Conservation (phyloP, 495 filamentous ascomycete genomes). For the Trichoderma parareesei region DNA sequence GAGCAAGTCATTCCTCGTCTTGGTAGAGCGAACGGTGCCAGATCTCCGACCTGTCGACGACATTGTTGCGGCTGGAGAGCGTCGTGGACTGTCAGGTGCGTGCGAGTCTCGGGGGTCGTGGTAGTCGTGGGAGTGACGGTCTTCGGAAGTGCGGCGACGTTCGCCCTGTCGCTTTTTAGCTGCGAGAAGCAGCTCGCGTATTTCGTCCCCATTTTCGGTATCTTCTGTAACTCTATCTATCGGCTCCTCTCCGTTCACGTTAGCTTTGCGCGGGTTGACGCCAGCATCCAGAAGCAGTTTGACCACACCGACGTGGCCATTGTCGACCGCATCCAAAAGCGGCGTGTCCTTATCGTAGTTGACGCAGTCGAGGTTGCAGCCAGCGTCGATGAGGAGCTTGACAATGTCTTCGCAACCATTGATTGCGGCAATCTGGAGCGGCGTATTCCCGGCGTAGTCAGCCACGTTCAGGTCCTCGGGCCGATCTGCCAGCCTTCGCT, state of each 20-base stretch:
- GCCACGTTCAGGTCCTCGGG: constrained; percentile 81
- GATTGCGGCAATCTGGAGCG: constrained; percentile 82
- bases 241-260: constrained; percentile 79
- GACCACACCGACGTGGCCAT: constrained; percentile 86
- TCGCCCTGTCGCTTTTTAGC: constrained; percentile 42
- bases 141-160: constrained; percentile 55
- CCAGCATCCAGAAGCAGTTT: constrained; percentile 74
- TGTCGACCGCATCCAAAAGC: constrained; percentile 91
- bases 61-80: constrained; percentile 44
- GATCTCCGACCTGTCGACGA: constrained; percentile 28
- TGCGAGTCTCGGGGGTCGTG: constrained; percentile 55
- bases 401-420: constrained; percentile 78
- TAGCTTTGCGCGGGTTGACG: constrained; percentile 80
- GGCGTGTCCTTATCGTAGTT: constrained; percentile 90
- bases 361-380: constrained; percentile 68
- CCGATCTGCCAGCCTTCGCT: constrained; percentile 59
- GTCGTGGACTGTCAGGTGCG: constrained; percentile 60
- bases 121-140: constrained; percentile 44
- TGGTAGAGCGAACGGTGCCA: constrained; percentile 41
- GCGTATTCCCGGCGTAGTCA: constrained; percentile 90
- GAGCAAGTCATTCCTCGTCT: constrained; percentile 46
- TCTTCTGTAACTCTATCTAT: constrained; percentile 71
- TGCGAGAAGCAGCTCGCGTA: constrained; percentile 45
- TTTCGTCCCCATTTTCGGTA: constrained; percentile 52
- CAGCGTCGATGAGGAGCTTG: constrained; percentile 66